Percentiles rank a stretch among this genome's conserved stretches.
phyloP scores from a whole-genome alignment of 2,329 filamentous ascomycete genomes.

The Monosporascus sp. region DNA sequence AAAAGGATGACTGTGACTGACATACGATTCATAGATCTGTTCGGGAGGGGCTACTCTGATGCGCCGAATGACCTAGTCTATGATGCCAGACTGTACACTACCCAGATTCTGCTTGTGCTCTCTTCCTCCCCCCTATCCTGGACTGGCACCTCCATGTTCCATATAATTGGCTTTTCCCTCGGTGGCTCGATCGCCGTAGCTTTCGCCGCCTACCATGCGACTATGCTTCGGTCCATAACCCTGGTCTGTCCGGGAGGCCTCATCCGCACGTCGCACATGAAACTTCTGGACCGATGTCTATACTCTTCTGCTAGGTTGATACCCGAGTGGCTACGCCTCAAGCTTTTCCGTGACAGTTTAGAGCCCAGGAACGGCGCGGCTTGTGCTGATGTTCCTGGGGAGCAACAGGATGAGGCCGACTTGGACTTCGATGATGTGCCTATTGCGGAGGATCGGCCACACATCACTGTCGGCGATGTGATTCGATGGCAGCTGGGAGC shows the following conservation, averaged over 20 bases:
- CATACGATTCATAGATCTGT: slow-evolving; percentile 14
- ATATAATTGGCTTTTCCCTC: slow-evolving; percentile 15
- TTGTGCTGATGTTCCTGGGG: too few relatives aligned
- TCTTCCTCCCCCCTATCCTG: slow-evolving; percentile 13
- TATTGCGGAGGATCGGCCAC: too few relatives aligned
- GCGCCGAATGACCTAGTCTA: slow-evolving; percentile 14
- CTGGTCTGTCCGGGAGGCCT: slow-evolving; percentile 16
- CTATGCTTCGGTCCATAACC: slow-evolving; percentile 9
- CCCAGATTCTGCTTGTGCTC: slow-evolving; percentile 12
- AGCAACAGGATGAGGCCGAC: too few relatives aligned
- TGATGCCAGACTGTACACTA: slow-evolving; percentile 13
- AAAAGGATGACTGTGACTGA: slow-evolving; percentile 1
- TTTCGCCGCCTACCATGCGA: slow-evolving; percentile 10
- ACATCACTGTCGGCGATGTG: too few relatives aligned
- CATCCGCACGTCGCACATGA: slow-evolving; percentile 3
- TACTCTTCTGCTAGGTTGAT: too few relatives aligned
- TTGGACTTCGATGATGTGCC: too few relatives aligned
- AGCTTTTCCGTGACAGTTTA: too few relatives aligned
- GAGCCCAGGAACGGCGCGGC: too few relatives aligned
- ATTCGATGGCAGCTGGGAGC: too few relatives aligned
- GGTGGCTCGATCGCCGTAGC: slow-evolving; percentile 15
- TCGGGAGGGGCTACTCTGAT: slow-evolving; percentile 22
- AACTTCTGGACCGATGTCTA: too few relatives aligned
- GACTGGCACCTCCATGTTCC: slow-evolving; percentile 10
- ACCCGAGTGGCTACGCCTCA: too few relatives aligned